phyloP scores from a whole-genome alignment of 768 basidiomycete genomes.

The Pleurotus sapidus region DNA sequence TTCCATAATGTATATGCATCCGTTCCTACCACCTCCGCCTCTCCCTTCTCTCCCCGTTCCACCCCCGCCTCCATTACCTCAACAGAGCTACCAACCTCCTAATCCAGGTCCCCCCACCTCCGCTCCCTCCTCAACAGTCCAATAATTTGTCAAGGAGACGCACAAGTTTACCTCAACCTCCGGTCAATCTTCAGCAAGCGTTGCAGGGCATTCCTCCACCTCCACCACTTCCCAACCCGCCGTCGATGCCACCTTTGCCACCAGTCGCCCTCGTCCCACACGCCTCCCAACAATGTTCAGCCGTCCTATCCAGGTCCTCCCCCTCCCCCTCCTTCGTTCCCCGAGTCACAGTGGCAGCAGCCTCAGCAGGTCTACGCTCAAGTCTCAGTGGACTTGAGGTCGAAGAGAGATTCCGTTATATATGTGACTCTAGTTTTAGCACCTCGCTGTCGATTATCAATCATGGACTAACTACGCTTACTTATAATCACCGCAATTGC shows the following conservation, averaged over 20 bases:
- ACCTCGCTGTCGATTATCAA: background rate
- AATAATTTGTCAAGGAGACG: slow-evolving; percentile 33
- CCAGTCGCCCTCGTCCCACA: slow-evolving; percentile 23
- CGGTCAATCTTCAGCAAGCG: slow-evolving; percentile 35
- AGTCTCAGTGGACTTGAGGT: slow-evolving; percentile 1
- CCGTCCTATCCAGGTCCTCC: slow-evolving; percentile 37
- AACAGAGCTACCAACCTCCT: slow-evolving; percentile 7
- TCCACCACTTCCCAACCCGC: slow-evolving; percentile 32
- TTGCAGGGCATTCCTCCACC: slow-evolving; percentile 27
- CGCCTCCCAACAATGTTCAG: slow-evolving; percentile 16
- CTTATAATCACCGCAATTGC: background rate
- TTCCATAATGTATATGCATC: slow-evolving; percentile 28
- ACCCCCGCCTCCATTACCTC: slow-evolving; percentile 23
- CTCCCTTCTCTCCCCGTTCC: slow-evolving; percentile 17
- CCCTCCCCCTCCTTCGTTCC: slow-evolving; percentile 35
- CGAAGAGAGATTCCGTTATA: background rate
- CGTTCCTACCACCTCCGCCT: slow-evolving; percentile 33
- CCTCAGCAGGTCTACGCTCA: slow-evolving; percentile 9
- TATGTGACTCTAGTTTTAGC: background rate
- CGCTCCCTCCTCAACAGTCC: slow-evolving; percentile 18
- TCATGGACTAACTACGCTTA: slow-evolving; percentile 2
- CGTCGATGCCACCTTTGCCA: slow-evolving; percentile 25
- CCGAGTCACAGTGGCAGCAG: slow-evolving; percentile 36
- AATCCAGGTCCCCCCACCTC: slow-evolving; percentile 27
- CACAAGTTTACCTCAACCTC: slow-evolving; percentile 51